Evolutionary conservation across 2,329 filamentous ascomycete species (phyloP), one percentile per base, ranked within the genome.

Genomic region (Tolypocladium album): DNA sequence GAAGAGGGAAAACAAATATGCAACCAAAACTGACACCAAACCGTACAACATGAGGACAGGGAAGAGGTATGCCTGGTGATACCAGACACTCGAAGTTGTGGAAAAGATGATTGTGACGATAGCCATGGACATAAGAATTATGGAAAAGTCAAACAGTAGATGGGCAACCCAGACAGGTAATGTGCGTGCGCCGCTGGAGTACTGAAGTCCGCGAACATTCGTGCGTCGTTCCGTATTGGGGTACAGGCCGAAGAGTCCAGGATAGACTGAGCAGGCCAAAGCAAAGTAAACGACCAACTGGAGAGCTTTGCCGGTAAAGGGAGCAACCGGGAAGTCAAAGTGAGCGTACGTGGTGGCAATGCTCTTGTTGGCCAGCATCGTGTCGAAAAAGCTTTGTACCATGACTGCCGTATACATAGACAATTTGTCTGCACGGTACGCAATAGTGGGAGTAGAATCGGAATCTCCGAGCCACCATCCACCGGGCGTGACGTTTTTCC

Each of bases 201-300:
- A 97, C 72, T 97, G 88, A 36, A 97, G 78, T 20, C 89, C 88
- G 57, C 92, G 84, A 31, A 97, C 90, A 64, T 91, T 88, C 57
- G 85, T 79, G 17, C 91, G 78, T 34, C 91, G 82, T 72, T 97
- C 92, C 36, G 89, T 78, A n/a, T 90, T 96, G 0, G 91, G 90
- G 68, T 97, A 97, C 6, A 97, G 77, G 0, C 89, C 84, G 67
- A 96, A 95, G 77, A 97, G 92, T 15, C 88, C 90, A 0, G 92
- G 91, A 67, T 88, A 94, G 1, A 87, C 85, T 8, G 84, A 81
- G 73, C 95, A 85, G 1, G 88, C 89, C 9, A 97, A 79, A 17
- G 88, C 86, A 69, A 94, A 88, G 72, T 96, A 96, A 9, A 90
- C 78, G 47, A 93, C 84, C n/a, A 96, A 79, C 69, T 95, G 90